These are phyloP conservation scores for Neurospora sp. DNA, from an alignment of 495 filamentous ascomycete genomes.

Conservation along the genomic window DNA sequence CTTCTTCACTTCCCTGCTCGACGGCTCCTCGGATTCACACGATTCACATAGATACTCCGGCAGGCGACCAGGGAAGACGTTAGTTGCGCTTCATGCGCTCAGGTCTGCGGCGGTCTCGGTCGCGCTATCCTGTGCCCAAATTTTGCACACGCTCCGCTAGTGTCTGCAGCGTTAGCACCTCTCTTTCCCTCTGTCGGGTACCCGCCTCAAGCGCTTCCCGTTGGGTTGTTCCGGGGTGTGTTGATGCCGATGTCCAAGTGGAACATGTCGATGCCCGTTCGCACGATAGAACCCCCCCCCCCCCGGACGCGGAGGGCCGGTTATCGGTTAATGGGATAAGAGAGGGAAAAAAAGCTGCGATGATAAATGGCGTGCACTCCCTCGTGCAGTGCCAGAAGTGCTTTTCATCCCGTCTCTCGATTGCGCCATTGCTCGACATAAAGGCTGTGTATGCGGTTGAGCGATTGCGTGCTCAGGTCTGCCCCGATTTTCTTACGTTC, in stretches of 20 bases:
- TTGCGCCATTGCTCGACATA: neutral
- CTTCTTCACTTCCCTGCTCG: neutral
- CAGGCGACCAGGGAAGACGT: neutral
- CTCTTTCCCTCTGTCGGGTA: neutral
- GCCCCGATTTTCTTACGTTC: neutral
- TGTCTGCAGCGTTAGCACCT: neutral
- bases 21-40: neutral
- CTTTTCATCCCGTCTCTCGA: neutral
- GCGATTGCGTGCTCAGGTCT: neutral
- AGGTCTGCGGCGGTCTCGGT: neutral
- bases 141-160: neutral
- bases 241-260: neutral
- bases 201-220: neutral
- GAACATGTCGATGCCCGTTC: neutral
- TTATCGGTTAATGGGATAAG: neutral
- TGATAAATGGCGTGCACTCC: neutral
- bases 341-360: neutral
- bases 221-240: neutral
- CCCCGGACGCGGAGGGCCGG: neutral
- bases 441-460: neutral
- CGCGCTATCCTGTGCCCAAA: neutral
- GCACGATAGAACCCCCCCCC: neutral
- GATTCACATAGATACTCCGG: neutral
- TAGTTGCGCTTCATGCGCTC: neutral
- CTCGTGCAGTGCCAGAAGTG: neutral